Conservation (phyloP, 768 basidiomycete species). For the Mycena crocata region DNA sequence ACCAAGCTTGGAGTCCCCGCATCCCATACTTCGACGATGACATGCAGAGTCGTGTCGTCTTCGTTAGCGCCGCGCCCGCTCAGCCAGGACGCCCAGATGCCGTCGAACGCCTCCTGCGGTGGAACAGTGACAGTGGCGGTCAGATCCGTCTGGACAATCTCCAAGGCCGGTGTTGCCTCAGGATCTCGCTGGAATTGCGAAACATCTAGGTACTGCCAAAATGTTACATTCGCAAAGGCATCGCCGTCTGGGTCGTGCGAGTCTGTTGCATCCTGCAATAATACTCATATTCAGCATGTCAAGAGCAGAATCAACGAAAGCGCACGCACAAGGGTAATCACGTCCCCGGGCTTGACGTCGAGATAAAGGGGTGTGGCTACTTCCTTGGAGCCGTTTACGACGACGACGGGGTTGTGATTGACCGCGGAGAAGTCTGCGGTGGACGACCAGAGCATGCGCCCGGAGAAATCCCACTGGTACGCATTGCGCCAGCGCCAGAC, state of each 20-base stretch:
- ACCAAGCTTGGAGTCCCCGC: conserved; percentile 19
- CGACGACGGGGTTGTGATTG: conserved; percentile 28
- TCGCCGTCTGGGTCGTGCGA: conserved; percentile 26
- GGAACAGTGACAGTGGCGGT: neutral
- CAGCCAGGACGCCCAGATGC: neutral
- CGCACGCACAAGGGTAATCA: neutral
- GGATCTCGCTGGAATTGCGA: conserved; percentile 10
- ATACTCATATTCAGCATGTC: neutral
- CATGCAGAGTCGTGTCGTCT: conserved; percentile 24
- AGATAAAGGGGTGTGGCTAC: neutral
- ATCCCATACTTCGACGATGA: conserved; percentile 29
- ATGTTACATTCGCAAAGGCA: neutral
- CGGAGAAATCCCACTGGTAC: conserved; percentile 31
- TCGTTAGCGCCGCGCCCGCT: conserved; percentile 19
- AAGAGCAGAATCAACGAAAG: neutral
- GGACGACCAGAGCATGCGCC: conserved; percentile 28
- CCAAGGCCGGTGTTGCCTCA: neutral
- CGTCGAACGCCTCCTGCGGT: neutral
- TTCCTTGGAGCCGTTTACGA: conserved; percentile 17
- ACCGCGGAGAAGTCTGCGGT: conserved; percentile 16
- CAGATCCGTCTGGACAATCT: neutral
- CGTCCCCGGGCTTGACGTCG: neutral
- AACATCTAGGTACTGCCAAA: conserved; percentile 25
- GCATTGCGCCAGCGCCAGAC: conserved; percentile 34
- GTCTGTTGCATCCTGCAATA: neutral